Conservation (phyloP, 768 basidiomycete species). For the Mrakia blollopis region DNA sequence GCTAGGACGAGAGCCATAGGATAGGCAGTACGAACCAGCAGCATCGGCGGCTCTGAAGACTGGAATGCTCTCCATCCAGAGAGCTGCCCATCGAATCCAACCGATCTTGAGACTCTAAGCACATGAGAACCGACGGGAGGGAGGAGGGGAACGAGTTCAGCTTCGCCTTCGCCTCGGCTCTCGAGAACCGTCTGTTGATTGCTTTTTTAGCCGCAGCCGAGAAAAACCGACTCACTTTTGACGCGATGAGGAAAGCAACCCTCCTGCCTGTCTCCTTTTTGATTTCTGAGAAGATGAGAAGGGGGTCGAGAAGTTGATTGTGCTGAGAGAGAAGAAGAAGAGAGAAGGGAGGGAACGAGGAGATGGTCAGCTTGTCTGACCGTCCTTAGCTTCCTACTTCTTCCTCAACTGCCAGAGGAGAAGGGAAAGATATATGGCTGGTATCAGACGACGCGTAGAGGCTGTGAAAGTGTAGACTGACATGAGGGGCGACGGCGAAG, state of each 20-base stretch:
- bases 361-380: neutral
- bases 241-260: constrained; percentile 83
- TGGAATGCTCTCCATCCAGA: constrained; percentile 85
- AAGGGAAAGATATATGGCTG: constrained; percentile 42
- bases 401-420: neutral
- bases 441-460: no score
- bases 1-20: no score
- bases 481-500: constrained; percentile 87
- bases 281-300: constrained; percentile 77
- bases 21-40: constrained; percentile 49
- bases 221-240: constrained; percentile 48
- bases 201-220: neutral
- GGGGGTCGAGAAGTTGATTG: constrained; percentile 79
- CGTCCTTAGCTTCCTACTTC: neutral
- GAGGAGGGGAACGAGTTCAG: neutral
- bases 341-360: neutral
- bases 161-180: neutral
- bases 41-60: constrained; percentile 86
- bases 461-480: constrained; percentile 53
- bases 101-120: constrained; percentile 46
- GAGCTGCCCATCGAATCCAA: constrained; percentile 66
- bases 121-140: neutral
- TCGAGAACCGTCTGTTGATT: neutral
- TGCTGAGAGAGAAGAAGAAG: neutral
- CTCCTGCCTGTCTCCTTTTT: constrained; percentile 74